Conservation (phyloP, 768 basidiomycete species). For the Pisolithus albus region DNA sequence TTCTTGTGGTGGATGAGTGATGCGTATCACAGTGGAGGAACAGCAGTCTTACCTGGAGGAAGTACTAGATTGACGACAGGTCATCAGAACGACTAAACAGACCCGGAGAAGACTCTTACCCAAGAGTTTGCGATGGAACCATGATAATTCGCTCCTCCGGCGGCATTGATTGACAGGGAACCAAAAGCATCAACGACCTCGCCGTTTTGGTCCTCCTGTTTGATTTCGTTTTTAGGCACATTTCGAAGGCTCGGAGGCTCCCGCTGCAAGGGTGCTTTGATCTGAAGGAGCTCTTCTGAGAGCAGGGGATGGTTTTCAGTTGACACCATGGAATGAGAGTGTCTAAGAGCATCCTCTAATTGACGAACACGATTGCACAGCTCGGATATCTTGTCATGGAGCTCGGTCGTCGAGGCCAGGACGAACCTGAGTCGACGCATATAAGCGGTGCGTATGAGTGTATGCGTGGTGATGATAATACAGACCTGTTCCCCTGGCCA, state of each 20-base stretch:
- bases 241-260: constrained; percentile 46
- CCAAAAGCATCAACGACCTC: constrained; percentile 79
- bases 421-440: constrained; percentile 49
- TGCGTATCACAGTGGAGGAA: background rate
- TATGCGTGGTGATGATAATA: background rate
- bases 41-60: constrained; percentile 53
- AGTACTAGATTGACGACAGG: constrained; percentile 43
- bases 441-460: constrained; percentile 2
- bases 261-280: constrained; percentile 72
- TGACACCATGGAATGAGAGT: constrained; percentile 52
- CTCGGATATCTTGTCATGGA: constrained; percentile 77
- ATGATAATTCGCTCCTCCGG: constrained; percentile 69
- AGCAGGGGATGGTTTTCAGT: constrained; percentile 60
- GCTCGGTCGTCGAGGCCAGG: constrained; percentile 70
- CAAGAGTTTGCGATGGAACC: constrained; percentile 73
- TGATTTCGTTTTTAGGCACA: constrained; percentile 29
- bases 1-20: constrained; percentile 37
- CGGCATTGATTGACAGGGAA: constrained; percentile 64
- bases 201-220: constrained; percentile 58
- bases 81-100: constrained; percentile 2
- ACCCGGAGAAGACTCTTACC: constrained; percentile 36
- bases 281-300: constrained; percentile 61
- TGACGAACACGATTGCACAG: constrained; percentile 68
- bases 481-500: constrained; percentile 72
- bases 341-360: constrained; percentile 64